Evolutionary conservation across 1,284 basidiomycete species (phyloP), one percentile per base, ranked within the genome.

Genomic region (Cutaneotrichosporon arboriforme): DNA sequence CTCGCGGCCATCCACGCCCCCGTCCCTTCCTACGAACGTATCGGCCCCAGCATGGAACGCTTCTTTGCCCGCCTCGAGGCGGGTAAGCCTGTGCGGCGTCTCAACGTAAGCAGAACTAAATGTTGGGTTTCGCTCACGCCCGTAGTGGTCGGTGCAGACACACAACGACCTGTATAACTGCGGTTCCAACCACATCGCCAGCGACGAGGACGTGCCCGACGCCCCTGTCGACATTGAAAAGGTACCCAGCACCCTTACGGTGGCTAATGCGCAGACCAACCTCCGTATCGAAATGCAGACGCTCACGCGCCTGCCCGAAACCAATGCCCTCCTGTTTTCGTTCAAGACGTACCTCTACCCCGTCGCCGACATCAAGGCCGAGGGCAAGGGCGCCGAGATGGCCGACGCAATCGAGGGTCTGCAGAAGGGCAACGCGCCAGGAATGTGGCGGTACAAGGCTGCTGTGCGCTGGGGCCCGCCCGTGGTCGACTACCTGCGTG

Each of bases 361-460:
- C 13, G 41, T 58, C 18, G 31, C 47, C 3, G 40, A 53, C 23
- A 21, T 57, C 31, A 46, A 47, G 44, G 55, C 55, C 1, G 50
- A 57, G 48, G 55, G 55, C 1, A 23, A n/a, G 13, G 55, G 51
- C 1, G 43, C 47, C 5, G 37, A 31, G 44, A 21, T 57, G 8
- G 55, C 55, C 3, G 55, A 57, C 51, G 55, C 55, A 17, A 57
- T 53, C 44, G 55, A 57, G 47, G 55, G 55, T 12, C 36, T 57
- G 22, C 22, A 22, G 20, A 52, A 50, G 51, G 55, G 55, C n/a
- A 57, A 57, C 39, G 55, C 55, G 18, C 51, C 51, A 20, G 55
- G 55, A 15, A 57, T 52, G 55, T 57, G 51, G 51, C 23, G 37
- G 33, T 57, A 57, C 55, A 57, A 57, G 51, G 51, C 43, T 2